Evolutionary conservation across 768 basidiomycete species (phyloP), one percentile per base, ranked within the genome.

Genomic region (Leucogyrophana mollusca): DNA sequence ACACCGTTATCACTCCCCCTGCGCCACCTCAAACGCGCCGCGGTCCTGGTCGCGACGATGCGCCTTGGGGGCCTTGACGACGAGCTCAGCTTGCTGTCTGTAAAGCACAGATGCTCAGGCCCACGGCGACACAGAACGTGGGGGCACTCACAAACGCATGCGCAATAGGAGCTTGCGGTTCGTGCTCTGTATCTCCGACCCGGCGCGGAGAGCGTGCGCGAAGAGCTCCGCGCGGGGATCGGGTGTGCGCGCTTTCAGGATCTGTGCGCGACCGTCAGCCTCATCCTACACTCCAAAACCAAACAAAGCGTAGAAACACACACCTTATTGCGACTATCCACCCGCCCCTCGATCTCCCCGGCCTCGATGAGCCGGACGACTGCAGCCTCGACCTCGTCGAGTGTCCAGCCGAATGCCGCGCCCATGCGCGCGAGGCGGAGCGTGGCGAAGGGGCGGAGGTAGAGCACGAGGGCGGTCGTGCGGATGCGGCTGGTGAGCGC

Each of bases 241-340:
- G 2, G 80, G 85, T 59, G 85, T 82, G 66, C 83, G 87, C 17
- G 90, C 87, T 57, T 81, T 77, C 41, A 96, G 64, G 14, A 94
- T 85, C 93, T 90, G 54, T 13, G 24, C 11, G 37, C 10, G 43
- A 30, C 35, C 34, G 17, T 36, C 33, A 18, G 34, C 18, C 36
- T 24, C 20, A 35, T 38, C 41, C 7, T 55, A 36, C 21, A 58
- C 18, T 23, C 36, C 5, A 23, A 34, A 40, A 49, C 1, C 11
- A 23, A 25, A 32, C 5, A 20, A 22, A 23, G n/a, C 39, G 23
- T 45, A 7, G 8, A 16, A 3, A 25, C 9, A 53, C 65, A 34
- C 39, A 86, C 90, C 77, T 90, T 92, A 66, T 93, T 91, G 64
- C 88, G 86, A 56, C 89, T 87, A 61, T 97, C 94, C 14, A 96